Evolutionary conservation across 2,329 filamentous ascomycete species (phyloP).

Genomic region (Paecilomyces variotii): DNA sequence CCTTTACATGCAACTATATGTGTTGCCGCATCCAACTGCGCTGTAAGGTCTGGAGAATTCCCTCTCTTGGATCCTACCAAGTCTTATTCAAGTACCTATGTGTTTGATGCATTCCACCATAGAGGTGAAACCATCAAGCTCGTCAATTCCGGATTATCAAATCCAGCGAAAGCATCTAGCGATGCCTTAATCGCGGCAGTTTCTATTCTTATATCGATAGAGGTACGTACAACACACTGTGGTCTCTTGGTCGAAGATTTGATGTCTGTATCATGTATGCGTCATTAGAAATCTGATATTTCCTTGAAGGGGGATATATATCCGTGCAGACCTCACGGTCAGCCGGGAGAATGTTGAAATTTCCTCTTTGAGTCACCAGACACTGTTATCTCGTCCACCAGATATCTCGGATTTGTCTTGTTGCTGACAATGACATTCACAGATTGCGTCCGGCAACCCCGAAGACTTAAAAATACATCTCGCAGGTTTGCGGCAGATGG

Average conservation of each 20-base stretch:
- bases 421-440: slow-evolving; percentile 8
- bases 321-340: no score
- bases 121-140: slow-evolving; percentile 32
- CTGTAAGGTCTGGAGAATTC: slow-evolving; percentile 24
- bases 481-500: slow-evolving; percentile 33
- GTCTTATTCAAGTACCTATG: slow-evolving; percentile 19
- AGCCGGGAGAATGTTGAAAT: no score
- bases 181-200: slow-evolving; percentile 33
- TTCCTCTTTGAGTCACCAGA: no score
- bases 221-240: slow-evolving; percentile 18
- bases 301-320: no score
- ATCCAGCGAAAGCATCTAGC: slow-evolving; percentile 29
- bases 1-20: slow-evolving; percentile 30
- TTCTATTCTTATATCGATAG: slow-evolving; percentile 30
- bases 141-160: slow-evolving; percentile 31
- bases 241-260: background rate
- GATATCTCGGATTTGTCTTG: background rate
- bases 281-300: no score
- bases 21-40: slow-evolving; percentile 28
- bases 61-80: slow-evolving; percentile 25
- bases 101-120: slow-evolving; percentile 31
- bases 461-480: slow-evolving; percentile 33
- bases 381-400: background rate
- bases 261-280: no score
- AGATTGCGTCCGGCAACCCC: slow-evolving; percentile 32